Conservation (phyloP, 2,329 filamentous ascomycete genomes). For the Purpureocillium takamizusanense region DNA sequence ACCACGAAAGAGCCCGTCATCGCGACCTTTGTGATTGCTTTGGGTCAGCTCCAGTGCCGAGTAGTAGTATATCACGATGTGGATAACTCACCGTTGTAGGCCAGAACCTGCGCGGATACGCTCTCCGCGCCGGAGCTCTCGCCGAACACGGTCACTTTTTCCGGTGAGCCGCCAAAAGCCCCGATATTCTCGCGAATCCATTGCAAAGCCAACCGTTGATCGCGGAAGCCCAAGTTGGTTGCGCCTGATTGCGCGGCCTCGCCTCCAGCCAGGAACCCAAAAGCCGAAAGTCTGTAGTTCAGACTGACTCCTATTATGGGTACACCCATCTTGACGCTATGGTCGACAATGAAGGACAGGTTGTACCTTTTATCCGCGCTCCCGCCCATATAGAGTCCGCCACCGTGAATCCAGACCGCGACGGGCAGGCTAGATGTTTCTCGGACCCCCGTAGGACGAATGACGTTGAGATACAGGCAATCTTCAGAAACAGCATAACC, state of each 20-base stretch:
- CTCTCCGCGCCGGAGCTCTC: slow-evolving; percentile 40
- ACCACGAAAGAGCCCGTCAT: slow-evolving; percentile 41
- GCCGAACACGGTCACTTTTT: slow-evolving; percentile 40
- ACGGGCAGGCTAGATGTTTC: slow-evolving; percentile 38
- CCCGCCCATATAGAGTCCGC: slow-evolving; percentile 19
- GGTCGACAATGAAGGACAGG: slow-evolving; percentile 46
- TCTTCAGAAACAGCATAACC: slow-evolving; percentile 33
- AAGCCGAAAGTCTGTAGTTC: slow-evolving; percentile 39
- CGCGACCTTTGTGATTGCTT: slow-evolving; percentile 17
- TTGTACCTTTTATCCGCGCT: slow-evolving; percentile 45
- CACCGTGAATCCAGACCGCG: slow-evolving; percentile 48
- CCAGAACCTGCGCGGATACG: slow-evolving; percentile 34
- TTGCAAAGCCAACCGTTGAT: slow-evolving; percentile 35
- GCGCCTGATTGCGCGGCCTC: slow-evolving; percentile 29
- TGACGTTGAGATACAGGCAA: slow-evolving; percentile 53
- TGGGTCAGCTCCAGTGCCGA: too few relatives aligned
- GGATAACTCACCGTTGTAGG: slow-evolving; percentile 34
- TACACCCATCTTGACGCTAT: slow-evolving; percentile 32
- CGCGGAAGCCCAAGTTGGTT: slow-evolving; percentile 39
- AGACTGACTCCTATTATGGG: slow-evolving; percentile 28
- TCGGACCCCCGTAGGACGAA: slow-evolving; percentile 40
- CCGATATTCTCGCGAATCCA: slow-evolving; percentile 39
- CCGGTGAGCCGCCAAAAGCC: slow-evolving; percentile 33
- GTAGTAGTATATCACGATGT: too few relatives aligned
- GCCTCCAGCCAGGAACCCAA: slow-evolving; percentile 35